These are phyloP conservation scores for Penstemon newberryi DNA, from an alignment of 257 asterid species.

Conservation along the genomic window DNA sequence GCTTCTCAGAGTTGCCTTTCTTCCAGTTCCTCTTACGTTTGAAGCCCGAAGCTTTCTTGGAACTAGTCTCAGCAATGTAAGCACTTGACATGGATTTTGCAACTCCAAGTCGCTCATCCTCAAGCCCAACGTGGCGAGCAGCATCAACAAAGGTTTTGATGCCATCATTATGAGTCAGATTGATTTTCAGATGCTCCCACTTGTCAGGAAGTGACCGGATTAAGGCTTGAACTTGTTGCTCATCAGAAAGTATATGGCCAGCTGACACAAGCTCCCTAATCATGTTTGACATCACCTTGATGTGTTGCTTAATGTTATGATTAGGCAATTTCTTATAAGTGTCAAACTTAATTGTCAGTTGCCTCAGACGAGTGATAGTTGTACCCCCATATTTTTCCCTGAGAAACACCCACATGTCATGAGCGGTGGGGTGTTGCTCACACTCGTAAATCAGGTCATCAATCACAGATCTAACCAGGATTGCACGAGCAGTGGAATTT, in stretches of 20 bases:
- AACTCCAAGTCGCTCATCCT: slow-evolving; percentile 6
- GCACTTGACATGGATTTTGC: neutral
- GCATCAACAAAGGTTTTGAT: neutral
- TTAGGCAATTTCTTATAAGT: too few relatives aligned
- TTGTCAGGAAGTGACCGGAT: too few relatives aligned
- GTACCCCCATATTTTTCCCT: neutral
- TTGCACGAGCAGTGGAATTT: neutral
- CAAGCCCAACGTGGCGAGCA: neutral
- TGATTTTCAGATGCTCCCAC: too few relatives aligned
- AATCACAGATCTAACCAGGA: neutral
- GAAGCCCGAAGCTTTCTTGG: neutral
- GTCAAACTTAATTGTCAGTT: too few relatives aligned
- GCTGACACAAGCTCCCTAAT: too few relatives aligned
- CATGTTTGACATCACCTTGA: too few relatives aligned
- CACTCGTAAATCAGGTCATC: neutral
- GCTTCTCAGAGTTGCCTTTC: neutral
- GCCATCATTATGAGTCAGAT: neutral
- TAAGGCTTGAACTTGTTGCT: too few relatives aligned
- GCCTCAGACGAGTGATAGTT: neutral
- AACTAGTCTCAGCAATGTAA: neutral
- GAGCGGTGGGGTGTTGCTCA: too few relatives aligned
- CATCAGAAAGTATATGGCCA: too few relatives aligned
- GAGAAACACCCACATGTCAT: too few relatives aligned
- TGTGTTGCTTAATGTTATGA: too few relatives aligned
- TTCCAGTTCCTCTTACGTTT: neutral